Evolutionary conservation across 2,329 filamentous ascomycete genomes (phyloP).

Genomic region (Trichoderma cornu-damae): DNA sequence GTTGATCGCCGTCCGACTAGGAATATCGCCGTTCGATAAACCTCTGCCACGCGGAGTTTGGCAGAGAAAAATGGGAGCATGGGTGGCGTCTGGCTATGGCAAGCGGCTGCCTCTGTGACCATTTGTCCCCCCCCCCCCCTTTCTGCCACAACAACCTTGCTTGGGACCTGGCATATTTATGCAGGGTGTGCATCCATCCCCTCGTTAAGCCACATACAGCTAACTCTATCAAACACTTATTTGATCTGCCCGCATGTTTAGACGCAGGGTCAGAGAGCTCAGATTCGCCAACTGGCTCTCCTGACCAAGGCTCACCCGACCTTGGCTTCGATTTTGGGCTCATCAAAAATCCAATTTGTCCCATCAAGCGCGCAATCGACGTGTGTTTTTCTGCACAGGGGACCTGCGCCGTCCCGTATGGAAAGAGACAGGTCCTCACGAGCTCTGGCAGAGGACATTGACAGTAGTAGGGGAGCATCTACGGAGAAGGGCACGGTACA

Average conservation of each 20-base stretch:
- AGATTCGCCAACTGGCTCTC: background rate
- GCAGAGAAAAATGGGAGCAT: slow-evolving; percentile 3
- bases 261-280: slow-evolving; percentile 8
- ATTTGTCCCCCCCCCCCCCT: background rate
- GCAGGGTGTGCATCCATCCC: slow-evolving; percentile 14
- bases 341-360: background rate
- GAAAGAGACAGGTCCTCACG: no score
- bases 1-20: slow-evolving; percentile 14
- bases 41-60: slow-evolving; percentile 14
- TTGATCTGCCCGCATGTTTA: slow-evolving; percentile 14
- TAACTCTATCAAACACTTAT: slow-evolving; percentile 7
- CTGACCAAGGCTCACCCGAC: background rate
- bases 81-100: background rate
- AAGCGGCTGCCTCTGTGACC: background rate
- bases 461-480: background rate
- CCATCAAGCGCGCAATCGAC: background rate
- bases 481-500: background rate
- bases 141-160: background rate
- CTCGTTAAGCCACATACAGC: slow-evolving; percentile 15
- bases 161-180: slow-evolving; percentile 19
- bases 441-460: background rate
- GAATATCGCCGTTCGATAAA: no score
- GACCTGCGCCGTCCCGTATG: background rate
- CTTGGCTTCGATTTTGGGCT: background rate
- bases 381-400: background rate